Evolutionary conservation across 2,329 filamentous ascomycete genomes (phyloP).

Genomic region (Fusarium pseudocircinatum): DNA sequence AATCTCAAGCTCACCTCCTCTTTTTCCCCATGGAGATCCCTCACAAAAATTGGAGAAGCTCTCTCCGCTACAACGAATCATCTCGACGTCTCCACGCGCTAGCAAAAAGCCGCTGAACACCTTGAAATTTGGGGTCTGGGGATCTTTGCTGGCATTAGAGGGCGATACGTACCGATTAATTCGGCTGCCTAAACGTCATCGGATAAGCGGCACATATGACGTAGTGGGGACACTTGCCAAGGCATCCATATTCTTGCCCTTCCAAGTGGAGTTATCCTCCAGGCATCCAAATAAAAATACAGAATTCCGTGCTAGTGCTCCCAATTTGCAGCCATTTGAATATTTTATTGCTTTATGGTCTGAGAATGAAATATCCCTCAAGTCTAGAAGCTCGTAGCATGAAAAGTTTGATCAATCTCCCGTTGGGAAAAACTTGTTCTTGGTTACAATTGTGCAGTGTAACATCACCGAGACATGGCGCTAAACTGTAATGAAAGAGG

Average conservation of each 20-base stretch:
- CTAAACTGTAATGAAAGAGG: not conserved
- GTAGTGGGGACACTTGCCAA: conserved; percentile 18
- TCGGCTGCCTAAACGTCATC: conserved; percentile 31
- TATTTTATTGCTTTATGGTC: not conserved
- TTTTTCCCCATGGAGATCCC: conserved; percentile 18
- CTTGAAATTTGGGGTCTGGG: conserved; percentile 18
- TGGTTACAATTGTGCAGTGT: not conserved
- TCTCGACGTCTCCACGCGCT: not conserved
- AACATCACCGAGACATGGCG: not conserved
- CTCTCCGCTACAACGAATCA: not conserved
- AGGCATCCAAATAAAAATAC: conserved; percentile 20
- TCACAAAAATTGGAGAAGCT: conserved; percentile 13
- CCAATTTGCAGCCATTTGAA: not conserved
- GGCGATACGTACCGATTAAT: conserved; percentile 17
- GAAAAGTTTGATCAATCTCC: not conserved
- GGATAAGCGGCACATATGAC: conserved; percentile 27
- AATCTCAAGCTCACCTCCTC: not conserved
- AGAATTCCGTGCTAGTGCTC: not conserved
- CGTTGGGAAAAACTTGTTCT: not conserved
- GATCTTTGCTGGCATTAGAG: not conserved
- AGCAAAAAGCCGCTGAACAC: conserved; percentile 16
- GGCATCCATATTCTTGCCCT: conserved; percentile 14
- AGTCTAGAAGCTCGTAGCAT: not conserved
- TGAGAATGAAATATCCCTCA: conserved; percentile 13
- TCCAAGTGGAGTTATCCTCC: not conserved